Evolutionary conservation across 306 rosid species (phyloP).

Genomic region (Ormosia semicastrata): DNA sequence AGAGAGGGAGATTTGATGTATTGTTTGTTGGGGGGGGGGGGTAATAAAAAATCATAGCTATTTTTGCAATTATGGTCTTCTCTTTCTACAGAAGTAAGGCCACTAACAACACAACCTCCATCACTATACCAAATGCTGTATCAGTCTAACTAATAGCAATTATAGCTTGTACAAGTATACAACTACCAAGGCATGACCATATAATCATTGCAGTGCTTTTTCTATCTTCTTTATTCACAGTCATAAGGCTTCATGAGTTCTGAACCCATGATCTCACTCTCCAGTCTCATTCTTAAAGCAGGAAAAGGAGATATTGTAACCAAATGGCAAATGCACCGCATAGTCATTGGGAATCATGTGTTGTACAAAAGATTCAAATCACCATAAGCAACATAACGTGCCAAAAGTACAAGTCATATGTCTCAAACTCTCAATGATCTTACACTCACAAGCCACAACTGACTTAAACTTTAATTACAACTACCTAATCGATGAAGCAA

Average conservation of each 20-base stretch:
- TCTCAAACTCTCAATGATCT: background rate
- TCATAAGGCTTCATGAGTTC: background rate
- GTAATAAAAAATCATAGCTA: background rate
- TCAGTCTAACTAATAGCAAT: background rate
- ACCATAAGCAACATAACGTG: slow-evolving; percentile 14
- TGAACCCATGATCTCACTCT: background rate
- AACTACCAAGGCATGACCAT: background rate
- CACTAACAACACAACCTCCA: background rate
- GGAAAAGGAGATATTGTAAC: background rate
- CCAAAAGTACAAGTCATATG: background rate
- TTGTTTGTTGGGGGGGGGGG: no score
- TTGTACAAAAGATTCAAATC: slow-evolving; percentile 10
- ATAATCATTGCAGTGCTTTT: background rate
- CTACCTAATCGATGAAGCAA: no score
- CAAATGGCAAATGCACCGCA: background rate
- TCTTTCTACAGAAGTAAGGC: background rate
- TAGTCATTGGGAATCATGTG: background rate
- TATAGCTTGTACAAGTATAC: background rate
- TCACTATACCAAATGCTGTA: background rate
- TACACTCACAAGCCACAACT: background rate
- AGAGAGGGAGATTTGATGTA: background rate
- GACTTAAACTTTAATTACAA: no score
- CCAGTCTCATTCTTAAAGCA: slow-evolving; percentile 21
- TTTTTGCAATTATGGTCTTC: background rate
- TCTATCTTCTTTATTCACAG: background rate